Conservation (phyloP, 169 alveolate species). For the Babesia gibsoni region DNA sequence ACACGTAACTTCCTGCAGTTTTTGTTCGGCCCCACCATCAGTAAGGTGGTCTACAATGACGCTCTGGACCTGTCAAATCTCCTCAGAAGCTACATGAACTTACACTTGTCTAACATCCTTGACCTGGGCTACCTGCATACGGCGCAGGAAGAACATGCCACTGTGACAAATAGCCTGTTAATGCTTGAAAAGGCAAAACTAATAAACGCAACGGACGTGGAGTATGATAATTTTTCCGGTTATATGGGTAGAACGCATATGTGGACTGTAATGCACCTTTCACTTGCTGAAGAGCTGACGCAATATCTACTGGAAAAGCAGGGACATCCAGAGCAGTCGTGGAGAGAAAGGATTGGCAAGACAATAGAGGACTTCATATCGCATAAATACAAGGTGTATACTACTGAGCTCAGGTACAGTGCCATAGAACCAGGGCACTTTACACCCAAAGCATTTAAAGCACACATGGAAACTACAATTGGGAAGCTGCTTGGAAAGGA, state of each 20-base stretch:
- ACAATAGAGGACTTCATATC: background rate
- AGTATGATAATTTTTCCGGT: background rate
- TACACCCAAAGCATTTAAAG: conserved; percentile 16
- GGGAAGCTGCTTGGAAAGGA: background rate
- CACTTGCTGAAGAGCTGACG: background rate
- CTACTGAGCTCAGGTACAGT: background rate
- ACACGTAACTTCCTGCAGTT: background rate
- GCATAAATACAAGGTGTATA: background rate
- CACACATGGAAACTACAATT: conserved; percentile 15
- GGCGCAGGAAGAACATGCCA: background rate
- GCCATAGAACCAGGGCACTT: background rate
- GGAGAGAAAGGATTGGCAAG: background rate
- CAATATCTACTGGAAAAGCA: conserved; percentile 5
- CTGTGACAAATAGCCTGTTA: background rate
- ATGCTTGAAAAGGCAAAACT: background rate
- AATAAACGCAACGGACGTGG: background rate
- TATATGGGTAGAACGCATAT: background rate
- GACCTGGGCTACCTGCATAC: conserved; percentile 34
- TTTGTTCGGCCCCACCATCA: conserved; percentile 11
- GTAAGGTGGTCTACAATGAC: conserved; percentile 45
- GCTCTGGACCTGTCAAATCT: conserved; percentile 17
- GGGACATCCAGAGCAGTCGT: conserved; percentile 16
- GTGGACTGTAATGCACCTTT: background rate
- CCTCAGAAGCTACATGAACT: conserved; percentile 1
- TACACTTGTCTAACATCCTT: conserved; percentile 10